Base-by-base conservation (phyloP, 1,284 basidiomycete genomes). In the Pyrrhoderma noxium region DNA sequence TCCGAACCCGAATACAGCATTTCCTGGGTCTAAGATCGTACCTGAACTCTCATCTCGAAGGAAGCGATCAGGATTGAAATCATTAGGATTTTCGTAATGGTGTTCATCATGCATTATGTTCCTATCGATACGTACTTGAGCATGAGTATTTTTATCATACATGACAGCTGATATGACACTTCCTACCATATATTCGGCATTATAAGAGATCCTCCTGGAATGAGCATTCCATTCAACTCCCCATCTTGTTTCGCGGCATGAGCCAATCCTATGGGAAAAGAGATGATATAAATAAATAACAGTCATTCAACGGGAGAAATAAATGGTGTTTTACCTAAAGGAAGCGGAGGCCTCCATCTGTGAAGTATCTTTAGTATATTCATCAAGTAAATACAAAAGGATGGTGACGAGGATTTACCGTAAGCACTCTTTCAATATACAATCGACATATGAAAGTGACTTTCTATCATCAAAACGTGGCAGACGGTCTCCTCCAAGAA, bases 371-470 rank as follows among this genome's bases (percentile, higher is more conserved):
- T n/a, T n/a, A n/a, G n/a, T n/a, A n/a, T n/a, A n/a, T n/a, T n/a
- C n/a, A n/a, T n/a, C n/a, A n/a, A n/a, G n/a, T n/a, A n/a, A n/a
- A n/a, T n/a, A n/a, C n/a, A n/a, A n/a, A n/a, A n/a, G n/a, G n/a
- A n/a, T n/a, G n/a, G n/a, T n/a, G n/a, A n/a, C n/a, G n/a, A 31
- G 31, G 7, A 38, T 27, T 35, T 34, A 66, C 47, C 65, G 56
- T n/a, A 63, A 45, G 0, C 59, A 52, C 49, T 68, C 67, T 42
- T 64, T 60, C 19, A 64, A 48, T 2, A 64, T 52, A 1, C 65
- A 65, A 21, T 57, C 49, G 16, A 66, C 54, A 48, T 64, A 66
- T 1, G 65, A 63, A 7, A 66, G 49, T 2, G 45, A 34, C 1
- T 51, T 38, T 4, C 56, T 27, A 41, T 67, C 66, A 8, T 53